These are phyloP conservation scores for Periglandula ipomoeae DNA, from an alignment of 2,329 filamentous ascomycete genomes.

Conservation along the genomic window DNA sequence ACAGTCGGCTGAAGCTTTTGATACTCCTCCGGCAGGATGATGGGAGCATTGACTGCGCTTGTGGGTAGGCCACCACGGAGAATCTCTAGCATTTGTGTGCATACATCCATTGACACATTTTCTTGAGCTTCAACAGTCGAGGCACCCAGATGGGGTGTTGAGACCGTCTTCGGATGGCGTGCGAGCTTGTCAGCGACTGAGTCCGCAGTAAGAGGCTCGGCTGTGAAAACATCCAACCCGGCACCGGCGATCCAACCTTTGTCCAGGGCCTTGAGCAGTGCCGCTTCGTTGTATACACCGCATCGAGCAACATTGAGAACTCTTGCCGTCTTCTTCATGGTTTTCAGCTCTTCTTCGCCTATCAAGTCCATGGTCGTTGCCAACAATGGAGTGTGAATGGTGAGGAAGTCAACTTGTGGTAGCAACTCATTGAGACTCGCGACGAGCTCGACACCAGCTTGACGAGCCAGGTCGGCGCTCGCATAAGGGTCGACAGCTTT, in stretches of 20 bases:
- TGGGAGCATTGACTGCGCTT: conserved; percentile 69
- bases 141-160: conserved; percentile 71
- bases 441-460: conserved; percentile 58
- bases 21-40: conserved; percentile 75
- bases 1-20: conserved; percentile 70
- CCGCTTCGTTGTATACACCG: conserved; percentile 70
- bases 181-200: conserved; percentile 55
- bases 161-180: conserved; percentile 61
- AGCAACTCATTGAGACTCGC: conserved; percentile 49
- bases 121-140: conserved; percentile 77
- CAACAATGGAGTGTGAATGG: conserved; percentile 72
- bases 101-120: conserved; percentile 75
- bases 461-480: conserved; percentile 58
- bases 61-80: conserved; percentile 64
- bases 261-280: conserved; percentile 61
- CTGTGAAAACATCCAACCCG: conserved; percentile 71
- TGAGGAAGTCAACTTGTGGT: conserved; percentile 63
- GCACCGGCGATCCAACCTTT: conserved; percentile 65
- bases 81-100: conserved; percentile 68
- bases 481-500: conserved; percentile 71
- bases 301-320: conserved; percentile 74
- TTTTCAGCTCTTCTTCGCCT: conserved; percentile 52
- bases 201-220: conserved; percentile 51
- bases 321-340: conserved; percentile 65
- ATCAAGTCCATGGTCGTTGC: conserved; percentile 70